Evolutionary conservation across 495 filamentous ascomycete species (phyloP).

Genomic region (Daldinia caldariorum): DNA sequence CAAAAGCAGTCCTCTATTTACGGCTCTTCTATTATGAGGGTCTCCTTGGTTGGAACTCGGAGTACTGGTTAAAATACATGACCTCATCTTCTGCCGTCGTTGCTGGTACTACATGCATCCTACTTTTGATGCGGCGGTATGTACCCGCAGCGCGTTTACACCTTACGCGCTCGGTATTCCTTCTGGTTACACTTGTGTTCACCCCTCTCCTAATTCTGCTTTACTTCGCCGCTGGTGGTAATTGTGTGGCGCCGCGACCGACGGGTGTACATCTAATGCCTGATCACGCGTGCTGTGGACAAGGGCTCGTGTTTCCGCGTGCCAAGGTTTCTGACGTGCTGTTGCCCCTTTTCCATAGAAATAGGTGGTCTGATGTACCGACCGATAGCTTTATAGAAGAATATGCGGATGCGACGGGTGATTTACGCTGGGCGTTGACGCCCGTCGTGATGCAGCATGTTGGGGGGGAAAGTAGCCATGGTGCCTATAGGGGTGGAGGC

Average conservation of each 20-base stretch:
- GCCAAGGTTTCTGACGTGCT: slow-evolving; percentile 25
- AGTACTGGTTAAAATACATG: slow-evolving; percentile 59
- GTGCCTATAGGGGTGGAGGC: too few species aligned
- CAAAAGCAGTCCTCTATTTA: slow-evolving; percentile 56
- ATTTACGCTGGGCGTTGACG: slow-evolving; percentile 56
- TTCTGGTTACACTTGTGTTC: slow-evolving; percentile 35
- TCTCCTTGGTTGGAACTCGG: slow-evolving; percentile 65
- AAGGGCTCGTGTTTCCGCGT: slow-evolving; percentile 45
- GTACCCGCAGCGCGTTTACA: slow-evolving; percentile 20
- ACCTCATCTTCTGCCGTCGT: slow-evolving; percentile 45
- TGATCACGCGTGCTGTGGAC: slow-evolving; percentile 56
- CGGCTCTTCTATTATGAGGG: slow-evolving; percentile 68
- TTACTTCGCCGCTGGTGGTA: slow-evolving; percentile 52
- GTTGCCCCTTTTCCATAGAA: slow-evolving; percentile 31
- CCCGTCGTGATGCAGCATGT: slow-evolving; percentile 64
- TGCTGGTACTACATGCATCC: slow-evolving; percentile 12
- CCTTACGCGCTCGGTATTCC: slow-evolving; percentile 25
- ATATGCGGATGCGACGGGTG: slow-evolving; percentile 32
- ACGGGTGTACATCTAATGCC: slow-evolving; percentile 59
- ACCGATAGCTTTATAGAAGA: slow-evolving; percentile 44
- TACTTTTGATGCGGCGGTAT: slow-evolving; percentile 24
- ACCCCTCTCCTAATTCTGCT: slow-evolving; percentile 46
- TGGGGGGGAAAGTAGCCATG: slow-evolving; percentile 47
- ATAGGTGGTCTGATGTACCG: slow-evolving; percentile 36
- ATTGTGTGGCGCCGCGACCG: slow-evolving; percentile 35